These are phyloP conservation scores for Plasmodium falciparum DNA, from an alignment of 169 alveolate species.

Conservation along the genomic window DNA sequence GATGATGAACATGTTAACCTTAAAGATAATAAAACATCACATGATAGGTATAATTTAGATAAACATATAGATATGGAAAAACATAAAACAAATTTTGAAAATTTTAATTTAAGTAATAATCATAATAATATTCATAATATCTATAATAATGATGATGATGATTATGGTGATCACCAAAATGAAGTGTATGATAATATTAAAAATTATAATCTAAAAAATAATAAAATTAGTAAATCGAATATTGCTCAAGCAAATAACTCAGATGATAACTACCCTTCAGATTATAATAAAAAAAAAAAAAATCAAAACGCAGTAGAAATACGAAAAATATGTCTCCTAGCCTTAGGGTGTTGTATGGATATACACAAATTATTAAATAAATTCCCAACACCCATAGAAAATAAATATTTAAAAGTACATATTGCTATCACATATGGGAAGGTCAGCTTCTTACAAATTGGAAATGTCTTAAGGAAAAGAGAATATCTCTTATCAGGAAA, in stretches of 20 bases:
- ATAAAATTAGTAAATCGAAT: neutral
- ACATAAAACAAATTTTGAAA: too few species aligned
- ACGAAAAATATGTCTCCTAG: conserved; percentile 75
- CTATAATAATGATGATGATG: conserved; percentile 11
- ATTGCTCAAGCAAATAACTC: too few species aligned
- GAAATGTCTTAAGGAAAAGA: conserved; percentile 87
- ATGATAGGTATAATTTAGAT: neutral
- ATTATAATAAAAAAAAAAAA: neutral
- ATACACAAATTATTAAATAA: conserved; percentile 86
- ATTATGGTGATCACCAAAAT: neutral
- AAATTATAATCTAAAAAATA: neutral
- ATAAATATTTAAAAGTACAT: conserved; percentile 83
- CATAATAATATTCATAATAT: neutral
- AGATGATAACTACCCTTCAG: too few species aligned
- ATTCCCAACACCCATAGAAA: conserved; percentile 86
- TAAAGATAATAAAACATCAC: neutral
- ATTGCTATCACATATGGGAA: conserved; percentile 88
- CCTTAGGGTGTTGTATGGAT: conserved; percentile 87
- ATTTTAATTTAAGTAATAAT: neutral
- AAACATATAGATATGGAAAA: neutral
- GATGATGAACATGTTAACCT: neutral
- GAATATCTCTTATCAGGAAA: conserved; percentile 85
- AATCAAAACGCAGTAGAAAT: conserved; percentile 18
- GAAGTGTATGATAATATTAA: neutral
- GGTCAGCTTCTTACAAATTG: conserved; percentile 84